Base-by-base conservation (phyloP, 306 rosid species). In the Luffa aegyptiaca region DNA sequence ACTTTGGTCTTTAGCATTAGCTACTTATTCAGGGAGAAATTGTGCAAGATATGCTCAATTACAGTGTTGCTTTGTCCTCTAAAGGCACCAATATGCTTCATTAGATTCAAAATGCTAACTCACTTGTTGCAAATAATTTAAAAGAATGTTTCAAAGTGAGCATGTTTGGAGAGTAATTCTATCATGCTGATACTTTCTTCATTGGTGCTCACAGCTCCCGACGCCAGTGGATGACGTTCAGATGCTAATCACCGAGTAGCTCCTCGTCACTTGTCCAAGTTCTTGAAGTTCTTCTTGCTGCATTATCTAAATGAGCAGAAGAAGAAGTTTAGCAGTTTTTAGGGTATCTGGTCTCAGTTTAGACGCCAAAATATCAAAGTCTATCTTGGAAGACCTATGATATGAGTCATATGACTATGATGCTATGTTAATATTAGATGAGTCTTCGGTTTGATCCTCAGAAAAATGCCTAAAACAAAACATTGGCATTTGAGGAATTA, bases 191-290 rank as follows among this genome's bases (percentile, higher is more conserved):
- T 10, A 58, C 42, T 78, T 58, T 44, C 1, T 13, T 62, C 83
- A 66, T 83, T 83, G 82, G 65, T 63, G 68, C 80, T 87, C 88
- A 88, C 97, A 94, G 98, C 91, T 94, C 59, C 96, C 97, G 45
- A 74, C 82, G 16, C 91, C 90, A 0, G 77, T 84, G 77, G 84
- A 82, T 66, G 97, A 94, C 76, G 52, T 90, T 52, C 88, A 88
- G 76, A 90, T 94, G 97, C 96, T 92, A 35, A 83, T 94, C 31
- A 94, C 98, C 0, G 98, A 94, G 88, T 94, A 94, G 88, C 66
- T 20, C 56, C 4, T 26, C 4, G 4, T 17, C 79, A 17, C 35
- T 17, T 5, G 79, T 51, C n/a, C 12, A 8, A 21, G 76, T 26
- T 71, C 36, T 71, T 21, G 41, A 31, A 44, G 76, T 45, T 33